Base-by-base conservation (phyloP, 1,284 basidiomycete species). In the Cryptococcus sp. region DNA sequence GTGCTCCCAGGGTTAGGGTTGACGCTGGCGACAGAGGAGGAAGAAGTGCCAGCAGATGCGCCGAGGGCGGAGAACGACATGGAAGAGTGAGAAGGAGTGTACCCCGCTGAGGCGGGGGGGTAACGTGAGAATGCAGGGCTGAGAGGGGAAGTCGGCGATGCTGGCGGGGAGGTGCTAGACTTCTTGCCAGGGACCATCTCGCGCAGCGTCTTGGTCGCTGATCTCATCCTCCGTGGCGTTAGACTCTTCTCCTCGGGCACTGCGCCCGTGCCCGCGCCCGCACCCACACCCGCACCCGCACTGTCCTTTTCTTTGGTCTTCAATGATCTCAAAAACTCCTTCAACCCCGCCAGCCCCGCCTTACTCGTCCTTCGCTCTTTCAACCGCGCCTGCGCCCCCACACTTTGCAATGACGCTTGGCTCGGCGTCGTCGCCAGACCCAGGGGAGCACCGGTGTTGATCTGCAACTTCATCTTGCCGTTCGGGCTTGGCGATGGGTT, bases 271-370 rank as follows among this genome's bases (percentile, higher is more conserved):
- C 28, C 28, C 28, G 28, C 28, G 28, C 5, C 28, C 5, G 5
- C 28, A 33, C 9, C 9, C 28, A 9, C 28, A 4, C 28, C 28
- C 9, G 28, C 28, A 4, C 20, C 35, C 21, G n/a, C 36, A 21
- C 45, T 21, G 18, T 37, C 37, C 20, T n/a, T 20, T 21, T 24
- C 24, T 20, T 49, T 37, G 20, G 13, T 49, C 18, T 38, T 49
- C n/a, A 74, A 56, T 3, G 64, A 63, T 4, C 66, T 56, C 13
- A 77, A 53, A 54, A 77, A 75, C 38, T 73, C 71, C 38, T 68
- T 70, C 48, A 77, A 47, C 0, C 75, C 74, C 0, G 72, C 69
- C 18, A 76, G 52, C 6, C 73, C 72, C 3, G 63, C 65, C 62
- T 62, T 65, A 49, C 61, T 67, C 20, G 57, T 50, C 38, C 65